Conservation (phyloP, 1,139 yeast species). For the Kodamaea suecica region DNA sequence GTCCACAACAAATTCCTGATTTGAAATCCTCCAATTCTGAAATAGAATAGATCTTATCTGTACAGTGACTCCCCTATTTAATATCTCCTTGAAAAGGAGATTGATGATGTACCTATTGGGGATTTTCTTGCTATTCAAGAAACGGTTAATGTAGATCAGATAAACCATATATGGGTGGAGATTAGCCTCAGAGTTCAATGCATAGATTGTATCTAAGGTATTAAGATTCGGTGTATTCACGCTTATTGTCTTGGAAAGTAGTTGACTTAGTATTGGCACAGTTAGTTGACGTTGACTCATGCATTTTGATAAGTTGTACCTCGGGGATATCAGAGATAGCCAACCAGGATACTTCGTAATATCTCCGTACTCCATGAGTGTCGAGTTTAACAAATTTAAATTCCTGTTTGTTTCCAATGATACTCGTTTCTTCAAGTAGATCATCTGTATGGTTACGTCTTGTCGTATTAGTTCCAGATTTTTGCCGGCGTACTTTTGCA, state of each 20-base stretch:
- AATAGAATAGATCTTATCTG: constrained; percentile 9
- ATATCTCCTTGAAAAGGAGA: constrained; percentile 9
- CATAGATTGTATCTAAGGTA: constrained; percentile 11
- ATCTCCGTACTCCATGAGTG: background rate
- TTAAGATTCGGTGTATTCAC: constrained; percentile 2
- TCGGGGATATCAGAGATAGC: constrained; percentile 11
- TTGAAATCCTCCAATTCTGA: constrained; percentile 5
- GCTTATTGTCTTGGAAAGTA: constrained; percentile 2
- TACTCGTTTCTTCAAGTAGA: constrained; percentile 8
- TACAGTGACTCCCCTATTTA: constrained; percentile 1
- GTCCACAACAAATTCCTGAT: constrained; percentile 6
- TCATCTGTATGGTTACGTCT: constrained; percentile 8
- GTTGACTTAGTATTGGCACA: constrained; percentile 2
- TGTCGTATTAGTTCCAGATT: background rate
- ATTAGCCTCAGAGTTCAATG: constrained; percentile 8
- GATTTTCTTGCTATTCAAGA: constrained; percentile 3
- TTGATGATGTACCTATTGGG: constrained; percentile 15
- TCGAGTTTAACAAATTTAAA: background rate
- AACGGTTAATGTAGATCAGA: constrained; percentile 10
- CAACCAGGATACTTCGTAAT: constrained; percentile 14
- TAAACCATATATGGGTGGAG: constrained; percentile 12
- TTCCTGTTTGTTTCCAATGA: background rate
- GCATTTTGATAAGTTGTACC: constrained; percentile 6
- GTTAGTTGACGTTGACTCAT: background rate
- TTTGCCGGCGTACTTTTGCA: constrained; percentile 1